Evolutionary conservation across 2,329 filamentous ascomycete genomes (phyloP).

Genomic region (Colletotrichum tabaci): DNA sequence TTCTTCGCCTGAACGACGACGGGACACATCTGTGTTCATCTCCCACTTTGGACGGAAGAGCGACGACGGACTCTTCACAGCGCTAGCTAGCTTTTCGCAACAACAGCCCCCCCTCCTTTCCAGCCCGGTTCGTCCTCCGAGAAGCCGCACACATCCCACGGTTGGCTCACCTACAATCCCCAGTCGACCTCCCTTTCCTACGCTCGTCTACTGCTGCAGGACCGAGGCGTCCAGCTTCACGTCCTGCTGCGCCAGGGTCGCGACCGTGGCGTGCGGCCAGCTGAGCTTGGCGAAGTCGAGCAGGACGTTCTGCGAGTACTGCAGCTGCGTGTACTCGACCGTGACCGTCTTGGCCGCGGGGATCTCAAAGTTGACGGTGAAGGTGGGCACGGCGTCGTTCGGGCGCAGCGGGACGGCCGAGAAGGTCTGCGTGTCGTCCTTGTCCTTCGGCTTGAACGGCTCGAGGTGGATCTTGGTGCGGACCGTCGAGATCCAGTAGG

Average conservation of each 20-base stretch:
- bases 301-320: conserved; percentile 52
- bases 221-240: conserved; percentile 46
- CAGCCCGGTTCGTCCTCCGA: no score
- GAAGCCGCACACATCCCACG: no score
- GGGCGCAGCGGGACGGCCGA: background rate
- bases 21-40: no score
- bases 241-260: conserved; percentile 38
- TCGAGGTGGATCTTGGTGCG: background rate
- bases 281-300: conserved; percentile 31
- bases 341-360: background rate
- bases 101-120: no score
- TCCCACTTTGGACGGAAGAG: no score
- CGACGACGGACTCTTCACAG: no score
- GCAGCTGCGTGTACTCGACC: conserved; percentile 50
- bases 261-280: conserved; percentile 38
- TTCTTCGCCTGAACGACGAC: no score
- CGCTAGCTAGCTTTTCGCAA: no score
- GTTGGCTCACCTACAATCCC: no score
- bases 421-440: background rate
- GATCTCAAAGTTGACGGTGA: background rate
- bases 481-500: conserved; percentile 32
- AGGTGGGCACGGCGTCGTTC: background rate
- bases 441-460: background rate
- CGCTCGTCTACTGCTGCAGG: conserved; percentile 42
- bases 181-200: no score